A percentile compares a stretch with the other conserved stretches of the same genome.
These are phyloP conservation scores for Candida tropicalis DNA, from an alignment of 1,139 yeast species.

Conservation along the genomic window DNA sequence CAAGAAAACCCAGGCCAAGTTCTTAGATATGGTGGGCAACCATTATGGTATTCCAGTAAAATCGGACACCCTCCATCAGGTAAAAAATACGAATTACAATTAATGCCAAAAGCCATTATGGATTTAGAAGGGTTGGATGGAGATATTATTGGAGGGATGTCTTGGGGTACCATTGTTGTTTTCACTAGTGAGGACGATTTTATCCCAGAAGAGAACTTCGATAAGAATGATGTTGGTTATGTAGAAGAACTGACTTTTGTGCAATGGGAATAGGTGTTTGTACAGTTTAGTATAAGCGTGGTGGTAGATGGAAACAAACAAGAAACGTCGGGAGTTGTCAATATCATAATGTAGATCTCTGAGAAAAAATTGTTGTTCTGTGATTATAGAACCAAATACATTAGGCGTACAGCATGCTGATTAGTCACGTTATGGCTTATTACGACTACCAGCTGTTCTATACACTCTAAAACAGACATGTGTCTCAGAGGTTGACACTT, in stretches of 20 bases:
- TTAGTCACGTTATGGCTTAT: no score
- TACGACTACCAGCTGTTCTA: no score
- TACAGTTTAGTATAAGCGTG: no score
- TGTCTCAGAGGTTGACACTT: no score
- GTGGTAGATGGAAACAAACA: no score
- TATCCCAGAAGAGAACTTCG: constrained; percentile 57
- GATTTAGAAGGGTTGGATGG: constrained; percentile 60
- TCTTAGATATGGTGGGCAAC: constrained; percentile 77
- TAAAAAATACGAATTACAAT: constrained; percentile 72
- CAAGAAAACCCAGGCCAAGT: constrained; percentile 86
- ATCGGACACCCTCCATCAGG: constrained; percentile 45
- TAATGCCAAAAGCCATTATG: constrained; percentile 91
- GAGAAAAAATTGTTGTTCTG: no score
- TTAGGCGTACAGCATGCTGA: no score
- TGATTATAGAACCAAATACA: no score
- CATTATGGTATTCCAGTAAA: constrained; percentile 69
- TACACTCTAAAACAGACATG: no score
- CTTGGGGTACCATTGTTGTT: constrained; percentile 93
- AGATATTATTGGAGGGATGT: constrained; percentile 76
- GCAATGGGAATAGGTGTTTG: constrained; percentile 71
- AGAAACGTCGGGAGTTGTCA: no score
- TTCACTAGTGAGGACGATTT: constrained; percentile 79
- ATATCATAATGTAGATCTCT: no score
- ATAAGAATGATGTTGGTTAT: constrained; percentile 71
- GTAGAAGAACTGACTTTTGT: constrained; percentile 92